Conservation (phyloP, 345 rosid species). For the Mercurialis annua region DNA sequence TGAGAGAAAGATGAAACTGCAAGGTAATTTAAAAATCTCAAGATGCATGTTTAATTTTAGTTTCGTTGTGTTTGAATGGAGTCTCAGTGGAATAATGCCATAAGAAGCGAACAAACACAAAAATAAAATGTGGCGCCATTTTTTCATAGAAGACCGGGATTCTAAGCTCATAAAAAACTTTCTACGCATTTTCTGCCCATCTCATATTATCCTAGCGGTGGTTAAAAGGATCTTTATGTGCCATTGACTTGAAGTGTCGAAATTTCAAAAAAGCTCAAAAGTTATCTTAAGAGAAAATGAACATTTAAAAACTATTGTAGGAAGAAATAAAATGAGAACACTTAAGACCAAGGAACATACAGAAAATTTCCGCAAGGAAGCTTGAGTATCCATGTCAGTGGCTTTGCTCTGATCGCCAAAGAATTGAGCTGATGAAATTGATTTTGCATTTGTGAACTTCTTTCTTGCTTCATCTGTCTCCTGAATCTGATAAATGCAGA, state of each 20-base stretch:
- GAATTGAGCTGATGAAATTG: constrained; percentile 93
- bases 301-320: no score
- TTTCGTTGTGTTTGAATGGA: background rate
- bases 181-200: background rate
- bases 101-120: background rate
- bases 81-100: background rate
- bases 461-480: constrained; percentile 97
- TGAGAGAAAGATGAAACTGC: background rate
- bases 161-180: background rate
- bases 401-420: constrained; percentile 68
- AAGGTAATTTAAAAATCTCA: background rate
- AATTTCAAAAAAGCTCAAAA: background rate
- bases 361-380: constrained; percentile 79
- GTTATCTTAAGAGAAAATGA: background rate
- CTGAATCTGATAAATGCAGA: constrained; percentile 50
- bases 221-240: background rate
- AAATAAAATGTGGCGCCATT: background rate
- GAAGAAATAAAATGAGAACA: background rate
- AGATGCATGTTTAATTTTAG: background rate
- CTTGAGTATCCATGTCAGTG: constrained; percentile 64
- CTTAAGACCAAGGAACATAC: constrained; percentile 39
- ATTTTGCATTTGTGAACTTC: constrained; percentile 92
- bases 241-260: background rate
- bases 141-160: background rate
- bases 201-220: background rate